Percentiles rank a stretch among this genome's conserved stretches.
Evolutionary conservation across 192 early-diverging fungal species (phyloP).

Genomic region (Coemansia furcata): DNA sequence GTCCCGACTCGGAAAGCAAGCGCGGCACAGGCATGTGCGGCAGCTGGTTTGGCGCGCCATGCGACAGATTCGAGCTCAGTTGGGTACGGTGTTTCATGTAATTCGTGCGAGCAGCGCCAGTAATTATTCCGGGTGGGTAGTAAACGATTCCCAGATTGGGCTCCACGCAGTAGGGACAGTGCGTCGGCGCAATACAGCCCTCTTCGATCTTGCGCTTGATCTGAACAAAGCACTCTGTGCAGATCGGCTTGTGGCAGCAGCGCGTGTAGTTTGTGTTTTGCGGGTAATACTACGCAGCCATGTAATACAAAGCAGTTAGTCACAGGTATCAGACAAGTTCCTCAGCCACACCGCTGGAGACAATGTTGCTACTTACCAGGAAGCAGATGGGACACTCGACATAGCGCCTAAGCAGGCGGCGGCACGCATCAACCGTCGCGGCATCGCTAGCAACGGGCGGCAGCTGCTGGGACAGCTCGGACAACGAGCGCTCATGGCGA

Average conservation of each 20-base stretch:
- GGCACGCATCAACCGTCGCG: conserved; percentile 9
- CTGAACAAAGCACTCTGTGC: conserved; percentile 97
- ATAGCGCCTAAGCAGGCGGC: conserved; percentile 39
- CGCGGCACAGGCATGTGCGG: not conserved
- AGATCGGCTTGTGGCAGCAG: conserved; percentile 94
- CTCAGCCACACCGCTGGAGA: not conserved
- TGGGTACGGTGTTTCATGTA: conserved; percentile 8
- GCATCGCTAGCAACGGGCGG: not conserved
- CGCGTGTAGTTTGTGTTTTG: conserved; percentile 87
- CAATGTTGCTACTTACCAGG: conserved; percentile 33
- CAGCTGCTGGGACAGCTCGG: conserved; percentile 11
- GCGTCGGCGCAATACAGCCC: conserved; percentile 59
- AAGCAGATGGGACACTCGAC: conserved; percentile 96
- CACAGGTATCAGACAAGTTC: not conserved
- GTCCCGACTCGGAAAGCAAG: conserved; percentile 12
- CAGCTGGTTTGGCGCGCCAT: conserved; percentile 3
- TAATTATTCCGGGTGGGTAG: conserved; percentile 41
- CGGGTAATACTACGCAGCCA: conserved; percentile 70
- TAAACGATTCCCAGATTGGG: conserved; percentile 84
- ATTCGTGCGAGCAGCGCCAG: not conserved
- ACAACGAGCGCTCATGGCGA: conserved; percentile 36
- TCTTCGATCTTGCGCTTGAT: conserved; percentile 79
- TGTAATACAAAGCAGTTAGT: not conserved
- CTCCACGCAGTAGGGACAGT: conserved; percentile 87
- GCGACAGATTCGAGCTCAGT: conserved; percentile 24